Percentiles rank a stretch among this genome's conserved stretches.
phyloP scores from a whole-genome alignment of 768 basidiomycete genomes.

The Cystobasidium tubakii region DNA sequence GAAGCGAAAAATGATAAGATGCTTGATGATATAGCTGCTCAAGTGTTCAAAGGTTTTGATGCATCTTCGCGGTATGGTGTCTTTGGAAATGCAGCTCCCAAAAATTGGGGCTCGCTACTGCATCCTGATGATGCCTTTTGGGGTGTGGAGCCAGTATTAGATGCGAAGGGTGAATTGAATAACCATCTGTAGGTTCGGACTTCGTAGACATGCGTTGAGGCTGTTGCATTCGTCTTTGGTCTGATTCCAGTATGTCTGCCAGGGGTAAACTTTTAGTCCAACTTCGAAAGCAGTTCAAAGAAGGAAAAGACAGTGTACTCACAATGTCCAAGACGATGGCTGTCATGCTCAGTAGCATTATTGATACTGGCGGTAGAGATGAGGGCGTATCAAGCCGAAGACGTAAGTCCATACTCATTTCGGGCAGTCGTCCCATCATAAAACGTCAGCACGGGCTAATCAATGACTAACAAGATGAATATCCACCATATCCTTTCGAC shows the following conservation, averaged over 20 bases:
- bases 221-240: no score
- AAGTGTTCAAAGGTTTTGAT: not conserved
- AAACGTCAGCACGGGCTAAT: no score
- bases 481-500: no score
- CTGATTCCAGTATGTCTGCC: not conserved
- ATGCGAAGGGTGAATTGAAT: not conserved
- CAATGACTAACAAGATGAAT: no score
- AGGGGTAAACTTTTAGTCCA: not conserved
- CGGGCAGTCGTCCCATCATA: no score
- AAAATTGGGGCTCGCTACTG: not conserved
- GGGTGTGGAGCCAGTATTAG: not conserved
- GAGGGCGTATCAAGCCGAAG: not conserved
- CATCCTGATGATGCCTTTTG: not conserved
- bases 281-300: not conserved
- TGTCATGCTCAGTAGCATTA: not conserved
- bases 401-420: no score
- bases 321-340: not conserved
- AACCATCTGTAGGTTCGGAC: conserved; percentile 2
- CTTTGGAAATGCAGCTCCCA: not conserved
- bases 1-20: not conserved
- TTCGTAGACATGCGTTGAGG: no score
- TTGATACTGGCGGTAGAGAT: not conserved
- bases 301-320: not conserved
- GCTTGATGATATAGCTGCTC: not conserved
- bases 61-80: not conserved